Conservation (phyloP, 2,329 filamentous ascomycete genomes). For the Calonectria multiphialidica region DNA sequence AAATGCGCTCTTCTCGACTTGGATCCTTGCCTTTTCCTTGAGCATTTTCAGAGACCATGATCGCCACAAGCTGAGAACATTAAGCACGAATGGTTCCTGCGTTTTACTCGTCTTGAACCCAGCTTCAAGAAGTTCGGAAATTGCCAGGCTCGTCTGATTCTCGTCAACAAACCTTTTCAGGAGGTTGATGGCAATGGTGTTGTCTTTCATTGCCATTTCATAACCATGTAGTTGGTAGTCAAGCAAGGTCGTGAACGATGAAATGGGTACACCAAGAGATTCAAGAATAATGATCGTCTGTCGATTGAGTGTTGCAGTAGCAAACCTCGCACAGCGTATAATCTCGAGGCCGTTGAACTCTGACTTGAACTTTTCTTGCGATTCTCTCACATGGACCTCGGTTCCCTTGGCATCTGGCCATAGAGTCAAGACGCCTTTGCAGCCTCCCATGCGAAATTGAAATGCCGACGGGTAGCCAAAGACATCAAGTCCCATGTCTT, state of each 20-base stretch:
- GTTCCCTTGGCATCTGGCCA: slow-evolving; percentile 76
- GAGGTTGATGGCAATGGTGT: slow-evolving; percentile 72
- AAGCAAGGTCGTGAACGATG: slow-evolving; percentile 77
- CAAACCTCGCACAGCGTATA: slow-evolving; percentile 82
- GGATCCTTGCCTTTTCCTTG: slow-evolving; percentile 92
- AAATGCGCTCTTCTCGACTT: slow-evolving; percentile 86
- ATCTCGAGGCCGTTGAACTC: slow-evolving; percentile 83
- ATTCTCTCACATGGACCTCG: slow-evolving; percentile 83
- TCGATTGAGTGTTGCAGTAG: slow-evolving; percentile 85
- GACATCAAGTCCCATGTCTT: slow-evolving; percentile 74
- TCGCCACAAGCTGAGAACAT: slow-evolving; percentile 85
- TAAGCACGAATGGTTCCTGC: slow-evolving; percentile 84
- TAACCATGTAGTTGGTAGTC: slow-evolving; percentile 76
- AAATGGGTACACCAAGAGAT: slow-evolving; percentile 76
- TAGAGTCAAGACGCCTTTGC: slow-evolving; percentile 87
- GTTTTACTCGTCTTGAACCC: slow-evolving; percentile 77
- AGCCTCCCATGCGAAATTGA: slow-evolving; percentile 93
- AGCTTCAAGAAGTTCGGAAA: slow-evolving; percentile 82
- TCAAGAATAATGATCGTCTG: slow-evolving; percentile 92
- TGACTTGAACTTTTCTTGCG: slow-evolving; percentile 88
- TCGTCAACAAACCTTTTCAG: slow-evolving; percentile 85
- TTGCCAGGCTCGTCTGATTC: slow-evolving; percentile 80
- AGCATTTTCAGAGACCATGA: slow-evolving; percentile 90
- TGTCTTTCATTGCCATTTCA: slow-evolving; percentile 76
- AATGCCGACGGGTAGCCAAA: slow-evolving; percentile 80